These are phyloP conservation scores for Amesomyces nigricolor DNA, from an alignment of 2,329 filamentous ascomycete species.

Conservation along the genomic window DNA sequence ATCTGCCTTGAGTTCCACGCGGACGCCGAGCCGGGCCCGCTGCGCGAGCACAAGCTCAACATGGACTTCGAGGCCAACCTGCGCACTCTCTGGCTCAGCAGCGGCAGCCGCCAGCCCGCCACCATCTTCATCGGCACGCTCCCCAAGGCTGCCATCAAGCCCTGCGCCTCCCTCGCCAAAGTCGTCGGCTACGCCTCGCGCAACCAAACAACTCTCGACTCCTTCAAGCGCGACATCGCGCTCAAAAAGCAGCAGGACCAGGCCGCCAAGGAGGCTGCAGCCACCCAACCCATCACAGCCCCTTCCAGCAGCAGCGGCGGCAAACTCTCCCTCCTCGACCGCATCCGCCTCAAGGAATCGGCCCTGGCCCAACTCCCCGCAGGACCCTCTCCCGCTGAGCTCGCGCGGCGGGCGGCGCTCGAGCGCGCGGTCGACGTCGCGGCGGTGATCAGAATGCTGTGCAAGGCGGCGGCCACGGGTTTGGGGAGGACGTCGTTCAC, in stretches of 20 bases:
- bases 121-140: constrained; percentile 51
- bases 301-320: constrained; percentile 13
- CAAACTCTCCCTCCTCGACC: constrained; percentile 67
- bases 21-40: constrained; percentile 32
- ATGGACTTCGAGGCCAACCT: constrained; percentile 50
- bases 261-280: not conserved
- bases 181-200: constrained; percentile 36
- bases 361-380: constrained; percentile 40
- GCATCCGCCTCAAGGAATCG: constrained; percentile 65
- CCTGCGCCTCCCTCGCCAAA: constrained; percentile 53
- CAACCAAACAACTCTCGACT: constrained; percentile 57
- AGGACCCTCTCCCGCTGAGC: constrained; percentile 47
- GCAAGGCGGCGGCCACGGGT: constrained; percentile 42
- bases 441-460: constrained; percentile 61
- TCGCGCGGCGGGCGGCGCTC: constrained; percentile 59
- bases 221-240: constrained; percentile 58
- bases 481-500: constrained; percentile 59
- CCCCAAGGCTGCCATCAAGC: constrained; percentile 48
- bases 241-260: constrained; percentile 42
- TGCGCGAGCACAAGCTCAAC: constrained; percentile 50
- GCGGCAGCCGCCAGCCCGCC: constrained; percentile 28
- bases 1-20: constrained; percentile 52
- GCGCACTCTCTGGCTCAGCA: constrained; percentile 37
- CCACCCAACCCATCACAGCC: not conserved
- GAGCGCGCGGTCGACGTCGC: constrained; percentile 64